A percentile compares a stretch with the other conserved stretches of the same genome.
Conservation (phyloP, 2,329 filamentous ascomycete genomes). For the Aspergillus hiratsukae region DNA sequence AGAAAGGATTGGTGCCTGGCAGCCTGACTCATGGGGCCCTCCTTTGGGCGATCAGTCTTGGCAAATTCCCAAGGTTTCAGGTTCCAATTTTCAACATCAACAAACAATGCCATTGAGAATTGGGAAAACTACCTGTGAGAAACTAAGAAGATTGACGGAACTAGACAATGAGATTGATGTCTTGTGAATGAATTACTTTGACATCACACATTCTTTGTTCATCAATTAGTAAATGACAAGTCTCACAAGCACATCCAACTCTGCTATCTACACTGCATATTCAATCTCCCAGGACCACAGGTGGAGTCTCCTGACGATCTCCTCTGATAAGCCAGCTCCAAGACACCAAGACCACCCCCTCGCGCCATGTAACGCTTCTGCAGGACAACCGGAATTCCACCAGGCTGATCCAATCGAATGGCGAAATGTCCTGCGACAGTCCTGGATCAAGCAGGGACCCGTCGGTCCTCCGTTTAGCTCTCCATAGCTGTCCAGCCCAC, state of each 20-base stretch:
- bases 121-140: no score
- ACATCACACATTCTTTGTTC: background rate
- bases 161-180: no score
- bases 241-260: background rate
- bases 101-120: background rate
- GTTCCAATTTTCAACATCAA: background rate
- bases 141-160: no score
- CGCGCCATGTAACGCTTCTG: conserved; percentile 7
- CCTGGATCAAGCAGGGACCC: background rate
- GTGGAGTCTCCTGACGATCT: conserved; percentile 9
- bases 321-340: conserved; percentile 3
- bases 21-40: background rate
- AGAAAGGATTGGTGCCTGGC: background rate
- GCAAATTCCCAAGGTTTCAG: background rate
- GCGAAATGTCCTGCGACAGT: background rate
- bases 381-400: background rate
- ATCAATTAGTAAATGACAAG: background rate
- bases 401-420: conserved; percentile 4
- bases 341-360: background rate
- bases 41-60: background rate
- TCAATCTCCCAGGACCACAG: no score
- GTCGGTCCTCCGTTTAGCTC: conserved; percentile 4
- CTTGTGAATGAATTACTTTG: background rate
- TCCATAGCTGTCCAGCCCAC: background rate
- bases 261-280: background rate